Evolutionary conservation across 345 rosid species (phyloP).

Genomic region (Linum tenue): DNA sequence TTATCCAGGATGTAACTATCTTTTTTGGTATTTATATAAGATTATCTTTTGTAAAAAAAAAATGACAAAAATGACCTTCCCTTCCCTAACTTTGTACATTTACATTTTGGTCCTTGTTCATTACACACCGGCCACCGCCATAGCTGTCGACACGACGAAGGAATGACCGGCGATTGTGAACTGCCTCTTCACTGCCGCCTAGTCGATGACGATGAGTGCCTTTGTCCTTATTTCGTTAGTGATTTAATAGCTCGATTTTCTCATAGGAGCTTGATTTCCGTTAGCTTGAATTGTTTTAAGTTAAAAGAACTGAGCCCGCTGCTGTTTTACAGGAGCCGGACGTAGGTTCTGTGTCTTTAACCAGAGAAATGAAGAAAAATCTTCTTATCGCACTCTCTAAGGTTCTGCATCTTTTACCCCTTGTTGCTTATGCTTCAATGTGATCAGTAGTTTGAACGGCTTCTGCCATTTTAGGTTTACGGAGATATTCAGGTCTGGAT

Average conservation of each 20-base stretch:
- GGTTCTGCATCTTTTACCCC: slow-evolving; percentile 21
- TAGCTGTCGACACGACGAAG: neutral
- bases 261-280: neutral
- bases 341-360: slow-evolving; percentile 6
- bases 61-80: too few species aligned
- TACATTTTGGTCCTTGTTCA: too few species aligned
- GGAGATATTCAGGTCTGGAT: slow-evolving; percentile 42
- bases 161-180: slow-evolving; percentile 24
- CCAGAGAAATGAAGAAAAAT: slow-evolving; percentile 36
- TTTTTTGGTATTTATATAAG: too few species aligned
- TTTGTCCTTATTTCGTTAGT: slow-evolving; percentile 33
- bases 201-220: slow-evolving; percentile 22
- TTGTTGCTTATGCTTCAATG: neutral
- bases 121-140: too few species aligned
- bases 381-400: slow-evolving; percentile 49
- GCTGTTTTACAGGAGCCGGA: slow-evolving; percentile 24
- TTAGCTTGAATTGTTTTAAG: neutral
- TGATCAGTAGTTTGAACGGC: neutral
- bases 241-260: neutral
- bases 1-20: too few species aligned
- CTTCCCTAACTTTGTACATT: too few species aligned
- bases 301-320: too few species aligned
- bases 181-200: slow-evolving; percentile 32
- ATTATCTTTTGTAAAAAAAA: too few species aligned
- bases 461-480: slow-evolving; percentile 23